Percentiles rank a stretch among this genome's conserved stretches.
phyloP scores from a whole-genome alignment of 306 rosid species.

The Morella rubra region DNA sequence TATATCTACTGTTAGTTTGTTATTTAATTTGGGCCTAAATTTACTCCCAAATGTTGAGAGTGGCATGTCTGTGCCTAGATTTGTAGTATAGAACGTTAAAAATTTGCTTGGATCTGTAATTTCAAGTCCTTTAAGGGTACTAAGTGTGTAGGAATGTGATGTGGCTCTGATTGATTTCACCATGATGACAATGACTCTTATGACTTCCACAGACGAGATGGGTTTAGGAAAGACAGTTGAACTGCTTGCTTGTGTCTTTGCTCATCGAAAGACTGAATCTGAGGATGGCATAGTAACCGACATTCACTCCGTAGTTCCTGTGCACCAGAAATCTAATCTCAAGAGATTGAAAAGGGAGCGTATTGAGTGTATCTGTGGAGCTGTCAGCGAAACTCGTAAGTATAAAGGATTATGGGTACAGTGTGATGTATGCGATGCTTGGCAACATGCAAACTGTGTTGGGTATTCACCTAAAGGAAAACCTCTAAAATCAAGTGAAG shows the following conservation, averaged over 20 bases:
- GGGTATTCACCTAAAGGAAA: slow-evolving; percentile 78
- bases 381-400: slow-evolving; percentile 73
- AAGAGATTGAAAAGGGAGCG: slow-evolving; percentile 81
- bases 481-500: slow-evolving; percentile 43
- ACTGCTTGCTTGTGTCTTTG: slow-evolving; percentile 83
- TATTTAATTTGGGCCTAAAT: background rate
- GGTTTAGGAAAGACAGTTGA: slow-evolving; percentile 96
- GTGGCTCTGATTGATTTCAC: slow-evolving; percentile 29
- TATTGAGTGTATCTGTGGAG: slow-evolving; percentile 85
- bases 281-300: slow-evolving; percentile 43
- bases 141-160: slow-evolving; percentile 2
- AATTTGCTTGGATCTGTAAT: slow-evolving; percentile 5
- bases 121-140: background rate
- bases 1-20: slow-evolving; percentile 3
- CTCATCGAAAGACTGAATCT: slow-evolving; percentile 62
- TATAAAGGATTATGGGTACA: slow-evolving; percentile 95
- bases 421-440: slow-evolving; percentile 92
- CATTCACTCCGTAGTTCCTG: slow-evolving; percentile 31
- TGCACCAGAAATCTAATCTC: slow-evolving; percentile 39
- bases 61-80: background rate
- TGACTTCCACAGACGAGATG: slow-evolving; percentile 73
- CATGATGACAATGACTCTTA: slow-evolving; percentile 14
- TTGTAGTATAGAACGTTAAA: background rate
- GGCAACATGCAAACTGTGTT: slow-evolving; percentile 98
- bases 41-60: slow-evolving; percentile 16